Percentiles rank a stretch among this genome's conserved stretches.
phyloP scores from a whole-genome alignment of 202 grass and related monocot genomes.

The Zizania palustris region DNA sequence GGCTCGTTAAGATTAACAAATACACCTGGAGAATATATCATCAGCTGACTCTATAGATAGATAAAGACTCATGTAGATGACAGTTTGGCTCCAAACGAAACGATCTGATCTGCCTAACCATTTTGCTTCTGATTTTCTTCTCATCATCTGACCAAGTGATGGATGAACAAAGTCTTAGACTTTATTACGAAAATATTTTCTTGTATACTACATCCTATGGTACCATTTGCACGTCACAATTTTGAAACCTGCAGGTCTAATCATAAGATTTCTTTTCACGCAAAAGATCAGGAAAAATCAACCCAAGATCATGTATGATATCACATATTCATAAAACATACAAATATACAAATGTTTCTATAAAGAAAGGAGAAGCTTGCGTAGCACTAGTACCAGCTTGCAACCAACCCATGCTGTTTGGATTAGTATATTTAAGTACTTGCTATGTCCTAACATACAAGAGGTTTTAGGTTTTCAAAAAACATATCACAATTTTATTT shows the following conservation, averaged over 20 bases:
- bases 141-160: background rate
- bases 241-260: background rate
- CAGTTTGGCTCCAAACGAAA: background rate
- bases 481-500: too few species aligned
- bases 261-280: background rate
- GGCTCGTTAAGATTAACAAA: background rate
- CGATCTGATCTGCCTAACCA: background rate
- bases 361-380: background rate
- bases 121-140: background rate
- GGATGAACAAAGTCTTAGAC: background rate
- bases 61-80: background rate
- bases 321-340: too few species aligned
- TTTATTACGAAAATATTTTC: too few species aligned
- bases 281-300: background rate
- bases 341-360: background rate
- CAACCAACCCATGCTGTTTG: background rate
- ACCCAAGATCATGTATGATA: too few species aligned
- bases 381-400: too few species aligned
- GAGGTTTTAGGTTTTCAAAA: too few species aligned
- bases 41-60: background rate
- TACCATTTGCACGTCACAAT: background rate
- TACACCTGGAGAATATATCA: background rate
- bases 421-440: too few species aligned
- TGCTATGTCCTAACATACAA: too few species aligned
- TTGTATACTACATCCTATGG: too few species aligned